phyloP scores from a whole-genome alignment of 2,329 filamentous ascomycete species.

The Hymenoscyphus linearis region DNA sequence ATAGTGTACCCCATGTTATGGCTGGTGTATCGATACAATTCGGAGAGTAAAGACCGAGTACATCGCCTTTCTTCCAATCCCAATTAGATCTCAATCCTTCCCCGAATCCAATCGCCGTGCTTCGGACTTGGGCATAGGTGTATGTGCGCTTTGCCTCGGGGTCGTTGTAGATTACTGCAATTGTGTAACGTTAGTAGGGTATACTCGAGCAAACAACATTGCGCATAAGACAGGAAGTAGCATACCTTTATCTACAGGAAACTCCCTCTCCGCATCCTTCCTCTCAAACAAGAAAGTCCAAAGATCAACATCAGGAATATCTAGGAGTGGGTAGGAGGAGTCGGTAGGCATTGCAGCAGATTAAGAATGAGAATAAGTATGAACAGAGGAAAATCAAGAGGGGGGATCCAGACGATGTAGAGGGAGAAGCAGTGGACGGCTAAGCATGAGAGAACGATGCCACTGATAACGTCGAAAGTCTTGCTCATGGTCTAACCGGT shows the following conservation, averaged over 20 bases:
- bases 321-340: slow-evolving; percentile 36
- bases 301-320: slow-evolving; percentile 70
- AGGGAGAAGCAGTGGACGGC: slow-evolving; percentile 20
- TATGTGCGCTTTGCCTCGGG: slow-evolving; percentile 62
- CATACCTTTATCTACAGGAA: slow-evolving; percentile 66
- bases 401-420: slow-evolving; percentile 26
- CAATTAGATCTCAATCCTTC: slow-evolving; percentile 69
- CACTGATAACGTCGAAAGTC: slow-evolving; percentile 18
- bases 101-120: slow-evolving; percentile 68
- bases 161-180: slow-evolving; percentile 71
- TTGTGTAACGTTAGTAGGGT: not conserved
- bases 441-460: slow-evolving; percentile 19
- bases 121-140: slow-evolving; percentile 63
- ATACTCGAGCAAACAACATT: not conserved
- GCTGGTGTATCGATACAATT: slow-evolving; percentile 81
- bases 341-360: slow-evolving; percentile 29
- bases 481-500: slow-evolving; percentile 15
- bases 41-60: slow-evolving; percentile 75
- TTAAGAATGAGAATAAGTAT: slow-evolving; percentile 26
- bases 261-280: slow-evolving; percentile 56
- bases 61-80: slow-evolving; percentile 78
- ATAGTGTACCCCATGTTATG: slow-evolving; percentile 72
- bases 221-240: not conserved
- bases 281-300: slow-evolving; percentile 74
- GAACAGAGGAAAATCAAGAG: slow-evolving; percentile 24